phyloP scores from a whole-genome alignment of 495 filamentous ascomycete species.

The Aspergillus mulundensis region DNA sequence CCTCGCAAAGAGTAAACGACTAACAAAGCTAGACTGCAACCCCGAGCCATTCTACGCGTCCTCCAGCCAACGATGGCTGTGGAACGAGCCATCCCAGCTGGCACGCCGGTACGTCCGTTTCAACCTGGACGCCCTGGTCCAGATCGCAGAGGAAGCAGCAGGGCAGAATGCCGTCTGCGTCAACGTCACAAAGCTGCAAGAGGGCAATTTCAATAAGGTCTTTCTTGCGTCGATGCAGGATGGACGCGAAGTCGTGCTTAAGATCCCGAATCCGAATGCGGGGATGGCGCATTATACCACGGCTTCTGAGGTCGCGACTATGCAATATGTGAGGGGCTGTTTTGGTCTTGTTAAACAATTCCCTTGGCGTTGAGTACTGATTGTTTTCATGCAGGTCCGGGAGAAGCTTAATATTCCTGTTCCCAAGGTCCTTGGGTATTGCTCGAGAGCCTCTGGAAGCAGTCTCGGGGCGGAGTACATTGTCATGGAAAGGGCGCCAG shows the following conservation, averaged over 20 bases:
- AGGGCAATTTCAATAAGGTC: constrained; percentile 22
- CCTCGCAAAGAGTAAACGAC: too few relatives aligned
- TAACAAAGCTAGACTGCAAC: too few relatives aligned
- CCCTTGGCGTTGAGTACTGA: background rate
- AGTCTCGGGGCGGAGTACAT: constrained; percentile 19
- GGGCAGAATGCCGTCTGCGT: constrained; percentile 8
- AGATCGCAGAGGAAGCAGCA: constrained; percentile 10
- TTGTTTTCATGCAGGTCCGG: too few relatives aligned
- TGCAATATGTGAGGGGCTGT: constrained; percentile 16
- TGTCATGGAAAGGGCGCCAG: constrained; percentile 15
- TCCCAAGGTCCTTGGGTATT: constrained; percentile 14
- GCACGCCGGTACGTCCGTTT: constrained; percentile 15
- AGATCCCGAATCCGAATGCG: constrained; percentile 18
- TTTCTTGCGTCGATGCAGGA: constrained; percentile 20
- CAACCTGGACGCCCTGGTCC: constrained; percentile 19
- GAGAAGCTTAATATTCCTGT: background rate
- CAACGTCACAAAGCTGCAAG: constrained; percentile 18
- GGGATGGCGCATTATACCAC: constrained; percentile 15
- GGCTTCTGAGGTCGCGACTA: constrained; percentile 30
- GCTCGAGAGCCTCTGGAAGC: constrained; percentile 13
- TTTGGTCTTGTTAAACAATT: background rate
- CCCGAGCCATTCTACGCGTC: too few relatives aligned
- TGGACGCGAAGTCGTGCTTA: constrained; percentile 17
- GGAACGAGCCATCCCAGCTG: constrained; percentile 15
- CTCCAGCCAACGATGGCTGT: constrained; percentile 7